phyloP scores from a whole-genome alignment of 345 rosid species.

The Pseudoturritis turrita region DNA sequence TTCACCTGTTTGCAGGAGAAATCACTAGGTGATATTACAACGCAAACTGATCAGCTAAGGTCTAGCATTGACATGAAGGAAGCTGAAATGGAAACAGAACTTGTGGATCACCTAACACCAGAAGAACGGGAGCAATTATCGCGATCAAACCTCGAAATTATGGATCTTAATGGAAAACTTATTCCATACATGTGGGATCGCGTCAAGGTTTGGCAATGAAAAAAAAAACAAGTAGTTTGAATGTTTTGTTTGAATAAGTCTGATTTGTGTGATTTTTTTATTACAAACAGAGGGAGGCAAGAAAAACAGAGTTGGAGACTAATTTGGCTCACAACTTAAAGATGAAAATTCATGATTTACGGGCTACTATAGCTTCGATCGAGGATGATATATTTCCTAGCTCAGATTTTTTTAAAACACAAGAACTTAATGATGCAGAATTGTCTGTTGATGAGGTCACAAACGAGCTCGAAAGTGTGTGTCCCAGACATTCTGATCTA shows the following conservation, averaged over 20 bases:
- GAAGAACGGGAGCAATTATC: slow-evolving; percentile 71
- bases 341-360: slow-evolving; percentile 86
- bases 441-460: slow-evolving; percentile 50
- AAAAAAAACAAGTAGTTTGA: slow-evolving; percentile 2
- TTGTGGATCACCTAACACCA: slow-evolving; percentile 85
- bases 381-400: slow-evolving; percentile 55
- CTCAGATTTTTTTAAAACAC: slow-evolving; percentile 63
- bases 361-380: slow-evolving; percentile 59
- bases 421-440: slow-evolving; percentile 72
- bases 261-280: neutral
- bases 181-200: slow-evolving; percentile 67
- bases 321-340: slow-evolving; percentile 81
- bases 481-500: slow-evolving; percentile 2
- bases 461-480: slow-evolving; percentile 63
- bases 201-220: slow-evolving; percentile 59
- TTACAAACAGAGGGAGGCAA: slow-evolving; percentile 60
- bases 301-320: slow-evolving; percentile 93
- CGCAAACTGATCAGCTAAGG: slow-evolving; percentile 74
- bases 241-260: slow-evolving; percentile 3
- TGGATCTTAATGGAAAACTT: slow-evolving; percentile 64
- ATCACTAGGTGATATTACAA: slow-evolving; percentile 64
- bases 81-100: slow-evolving; percentile 91
- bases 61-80: slow-evolving; percentile 66
- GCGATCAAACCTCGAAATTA: slow-evolving; percentile 70
- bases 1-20: slow-evolving; percentile 54